phyloP scores from a whole-genome alignment of 2,329 filamentous ascomycete species.

The Neocatenulostroma microsporum region DNA sequence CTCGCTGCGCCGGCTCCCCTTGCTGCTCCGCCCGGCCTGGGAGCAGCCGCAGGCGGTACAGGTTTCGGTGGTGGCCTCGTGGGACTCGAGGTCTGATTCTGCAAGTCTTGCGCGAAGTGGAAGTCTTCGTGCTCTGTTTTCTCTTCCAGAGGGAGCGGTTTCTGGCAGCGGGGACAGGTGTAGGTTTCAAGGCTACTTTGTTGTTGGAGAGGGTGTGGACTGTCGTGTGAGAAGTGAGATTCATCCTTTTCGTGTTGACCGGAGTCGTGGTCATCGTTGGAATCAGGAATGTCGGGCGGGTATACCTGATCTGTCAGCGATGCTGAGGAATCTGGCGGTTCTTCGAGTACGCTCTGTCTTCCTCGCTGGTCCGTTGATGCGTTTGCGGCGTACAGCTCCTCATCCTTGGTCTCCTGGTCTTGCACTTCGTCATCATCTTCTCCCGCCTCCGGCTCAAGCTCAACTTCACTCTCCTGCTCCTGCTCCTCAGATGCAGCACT shows the following conservation, averaged over 20 bases:
- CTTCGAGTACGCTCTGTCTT: slow-evolving; percentile 3
- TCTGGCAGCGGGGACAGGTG: slow-evolving; percentile 59
- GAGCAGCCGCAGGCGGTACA: slow-evolving; percentile 5
- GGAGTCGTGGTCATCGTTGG: not conserved
- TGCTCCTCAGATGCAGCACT: slow-evolving; percentile 6
- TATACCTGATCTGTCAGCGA: slow-evolving; percentile 6
- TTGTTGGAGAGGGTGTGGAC: not conserved
- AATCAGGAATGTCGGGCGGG: not conserved
- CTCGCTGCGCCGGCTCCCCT: not conserved
- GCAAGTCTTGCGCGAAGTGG: slow-evolving; percentile 85
- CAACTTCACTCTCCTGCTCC: too few relatives aligned
- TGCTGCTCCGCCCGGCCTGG: not conserved
- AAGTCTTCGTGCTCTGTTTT: slow-evolving; percentile 79
- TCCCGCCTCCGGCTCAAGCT: not conserved
- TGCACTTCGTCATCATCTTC: slow-evolving; percentile 1
- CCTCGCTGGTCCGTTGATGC: not conserved
- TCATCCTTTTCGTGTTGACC: too few relatives aligned
- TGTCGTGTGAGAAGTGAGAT: too few relatives aligned
- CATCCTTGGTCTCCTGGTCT: too few relatives aligned
- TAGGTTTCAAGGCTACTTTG: slow-evolving; percentile 28
- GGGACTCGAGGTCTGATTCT: slow-evolving; percentile 50
- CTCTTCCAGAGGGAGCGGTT: slow-evolving; percentile 48
- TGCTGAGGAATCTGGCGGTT: not conserved
- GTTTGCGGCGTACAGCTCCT: slow-evolving; percentile 1
- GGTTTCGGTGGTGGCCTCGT: slow-evolving; percentile 17